These are phyloP conservation scores for Skeletonema menzelii DNA, from an alignment of 108 stramenopile genomes.

Conservation along the genomic window DNA sequence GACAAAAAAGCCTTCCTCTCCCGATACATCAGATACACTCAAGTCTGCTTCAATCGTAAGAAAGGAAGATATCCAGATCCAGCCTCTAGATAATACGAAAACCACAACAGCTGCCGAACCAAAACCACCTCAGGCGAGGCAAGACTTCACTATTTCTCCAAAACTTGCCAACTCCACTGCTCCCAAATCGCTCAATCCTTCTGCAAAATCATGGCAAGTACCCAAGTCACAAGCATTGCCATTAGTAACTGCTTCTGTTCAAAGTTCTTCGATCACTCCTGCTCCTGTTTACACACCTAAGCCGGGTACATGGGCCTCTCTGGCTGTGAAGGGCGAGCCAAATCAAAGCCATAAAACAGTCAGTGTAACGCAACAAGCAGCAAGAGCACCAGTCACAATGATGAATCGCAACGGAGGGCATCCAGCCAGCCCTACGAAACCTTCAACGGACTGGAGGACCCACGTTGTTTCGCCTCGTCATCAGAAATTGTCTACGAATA, in stretches of 20 bases:
- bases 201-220: constrained; percentile 20
- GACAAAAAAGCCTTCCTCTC: not conserved
- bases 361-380: not conserved
- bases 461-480: constrained; percentile 34
- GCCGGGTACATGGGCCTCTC: constrained; percentile 46
- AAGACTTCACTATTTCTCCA: not conserved
- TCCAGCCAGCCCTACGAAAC: constrained; percentile 2
- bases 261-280: not conserved
- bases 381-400: not conserved
- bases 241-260: not conserved
- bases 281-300: constrained; percentile 20
- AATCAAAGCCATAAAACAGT: not conserved
- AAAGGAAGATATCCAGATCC: not conserved
- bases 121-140: not conserved
- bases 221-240: not conserved
- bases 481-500: not conserved
- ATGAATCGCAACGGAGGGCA: not conserved
- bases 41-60: not conserved
- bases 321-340: constrained; percentile 30
- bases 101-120: not conserved
- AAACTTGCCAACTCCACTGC: not conserved
- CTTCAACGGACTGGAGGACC: constrained; percentile 38
- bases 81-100: not conserved
- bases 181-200: constrained; percentile 13
- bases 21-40: not conserved